A percentile compares a stretch with the other conserved stretches of the same genome.
These are phyloP conservation scores for Aspergillus sp. DNA, from an alignment of 2,329 filamentous ascomycete species.

Conservation along the genomic window DNA sequence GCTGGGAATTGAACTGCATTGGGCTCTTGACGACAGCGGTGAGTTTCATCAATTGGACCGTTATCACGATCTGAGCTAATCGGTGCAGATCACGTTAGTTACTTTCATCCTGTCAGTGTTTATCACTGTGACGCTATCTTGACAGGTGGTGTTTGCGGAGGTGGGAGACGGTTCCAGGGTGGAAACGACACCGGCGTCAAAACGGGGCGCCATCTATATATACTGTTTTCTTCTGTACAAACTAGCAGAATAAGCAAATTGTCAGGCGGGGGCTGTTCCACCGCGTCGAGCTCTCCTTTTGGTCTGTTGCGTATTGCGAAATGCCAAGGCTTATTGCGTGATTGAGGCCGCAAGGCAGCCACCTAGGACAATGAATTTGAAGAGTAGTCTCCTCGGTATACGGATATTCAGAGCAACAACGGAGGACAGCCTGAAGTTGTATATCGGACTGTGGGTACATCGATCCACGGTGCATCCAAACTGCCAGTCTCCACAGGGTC, in stretches of 20 bases:
- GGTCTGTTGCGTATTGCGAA: slow-evolving; percentile 2
- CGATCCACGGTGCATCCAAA: background rate
- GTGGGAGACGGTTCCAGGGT: no score
- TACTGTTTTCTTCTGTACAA: background rate
- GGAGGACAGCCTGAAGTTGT: no score
- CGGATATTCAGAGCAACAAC: no score
- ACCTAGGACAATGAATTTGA: no score
- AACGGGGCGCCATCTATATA: background rate
- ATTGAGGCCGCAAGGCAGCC: background rate
- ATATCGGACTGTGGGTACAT: background rate
- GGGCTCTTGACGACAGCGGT: slow-evolving; percentile 51
- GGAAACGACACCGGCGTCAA: background rate
- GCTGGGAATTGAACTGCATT: slow-evolving; percentile 58
- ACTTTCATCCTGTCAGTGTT: slow-evolving; percentile 18
- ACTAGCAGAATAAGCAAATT: slow-evolving; percentile 3
- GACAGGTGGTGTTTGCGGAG: background rate
- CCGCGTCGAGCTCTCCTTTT: background rate
- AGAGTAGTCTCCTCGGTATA: no score
- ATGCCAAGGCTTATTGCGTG: slow-evolving; percentile 13
- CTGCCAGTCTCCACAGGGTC: background rate
- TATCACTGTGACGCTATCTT: slow-evolving; percentile 12
- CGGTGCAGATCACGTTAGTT: slow-evolving; percentile 15
- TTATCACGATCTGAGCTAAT: background rate
- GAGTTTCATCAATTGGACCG: slow-evolving; percentile 29
- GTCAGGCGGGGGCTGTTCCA: background rate